These are phyloP conservation scores for Salix exigua DNA, from an alignment of 345 rosid genomes.

Conservation along the genomic window DNA sequence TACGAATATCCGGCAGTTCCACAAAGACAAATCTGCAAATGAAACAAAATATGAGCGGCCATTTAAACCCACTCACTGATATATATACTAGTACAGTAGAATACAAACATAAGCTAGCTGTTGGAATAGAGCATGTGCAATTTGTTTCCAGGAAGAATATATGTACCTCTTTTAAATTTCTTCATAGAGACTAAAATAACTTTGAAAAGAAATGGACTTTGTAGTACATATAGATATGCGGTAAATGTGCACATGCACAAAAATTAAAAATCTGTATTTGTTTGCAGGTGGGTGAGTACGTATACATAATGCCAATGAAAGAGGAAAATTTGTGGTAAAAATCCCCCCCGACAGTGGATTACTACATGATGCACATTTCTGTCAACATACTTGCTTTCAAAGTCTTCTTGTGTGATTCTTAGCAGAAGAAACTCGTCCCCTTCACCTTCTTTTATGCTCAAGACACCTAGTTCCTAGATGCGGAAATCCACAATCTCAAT, in stretches of 20 bases:
- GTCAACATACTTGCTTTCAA: background rate
- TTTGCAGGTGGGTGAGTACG: background rate
- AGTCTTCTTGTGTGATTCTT: background rate
- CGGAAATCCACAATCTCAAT: background rate
- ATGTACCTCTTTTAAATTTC: background rate
- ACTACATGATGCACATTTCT: background rate
- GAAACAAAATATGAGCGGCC: slow-evolving; percentile 16
- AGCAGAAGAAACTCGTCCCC: background rate
- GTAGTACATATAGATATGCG: background rate
- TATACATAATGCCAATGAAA: background rate
- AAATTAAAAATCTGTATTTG: too few relatives aligned
- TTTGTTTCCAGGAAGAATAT: background rate
- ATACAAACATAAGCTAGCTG: background rate
- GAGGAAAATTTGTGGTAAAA: background rate
- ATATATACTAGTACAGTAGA: background rate
- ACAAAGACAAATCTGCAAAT: slow-evolving; percentile 62
- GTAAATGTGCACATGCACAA: background rate
- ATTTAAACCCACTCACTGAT: background rate
- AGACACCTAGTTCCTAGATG: background rate
- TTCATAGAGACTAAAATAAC: background rate
- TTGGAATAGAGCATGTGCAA: background rate
- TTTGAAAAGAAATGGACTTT: background rate
- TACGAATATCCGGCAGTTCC: slow-evolving; percentile 69
- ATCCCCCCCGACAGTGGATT: background rate
- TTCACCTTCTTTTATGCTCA: background rate